Base-by-base conservation (phyloP, 495 filamentous ascomycete genomes). In the Clohesyomyces aquaticus region DNA sequence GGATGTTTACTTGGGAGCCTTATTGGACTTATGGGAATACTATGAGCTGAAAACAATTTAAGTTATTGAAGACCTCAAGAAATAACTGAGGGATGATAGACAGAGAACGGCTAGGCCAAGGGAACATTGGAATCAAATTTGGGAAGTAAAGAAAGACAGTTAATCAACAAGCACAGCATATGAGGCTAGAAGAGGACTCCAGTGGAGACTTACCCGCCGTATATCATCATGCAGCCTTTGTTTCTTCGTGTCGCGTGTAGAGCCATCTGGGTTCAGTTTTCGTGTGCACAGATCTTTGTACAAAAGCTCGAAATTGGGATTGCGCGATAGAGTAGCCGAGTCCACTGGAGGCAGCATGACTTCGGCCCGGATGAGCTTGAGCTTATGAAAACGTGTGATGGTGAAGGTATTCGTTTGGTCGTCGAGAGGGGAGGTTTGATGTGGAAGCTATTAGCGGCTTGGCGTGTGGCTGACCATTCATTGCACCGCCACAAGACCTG, bases 301-400 rank as follows among this genome's bases (percentile, higher is more conserved):
- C 6, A 79, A 66, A 6, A 64, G 59, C 12, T 71, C 68, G 56
- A 79, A 77, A 19, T 68, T 68, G 25, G 76, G 76, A 61, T 79
- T 78, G 4, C 66, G 48, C 10, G 68, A 43, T 9, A 75, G 60
- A 12, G 73, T 58, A 2, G 41, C 47, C 0, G 65, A 55, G 23
- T 74, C 71, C 10, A 78, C 57, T 52, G 74, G 72, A 4, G 75
- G 76, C 4, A 78, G 62, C 75, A 77, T 77, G n/a, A n/a, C n/a
- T n/a, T n/a, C n/a, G n/a, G n/a, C n/a, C n/a, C n/a, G n/a, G n/a
- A n/a, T n/a, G n/a, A n/a, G n/a, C n/a, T n/a, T n/a, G n/a, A n/a
- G n/a, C n/a, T n/a, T n/a, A n/a, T n/a, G n/a, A n/a, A n/a, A n/a
- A n/a, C n/a, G n/a, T n/a, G n/a, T n/a, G n/a, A n/a, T n/a, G n/a